Percentiles rank a stretch among this genome's conserved stretches.
Evolutionary conservation across 495 filamentous ascomycete species (phyloP).

Genomic region (Cercophora scortea): DNA sequence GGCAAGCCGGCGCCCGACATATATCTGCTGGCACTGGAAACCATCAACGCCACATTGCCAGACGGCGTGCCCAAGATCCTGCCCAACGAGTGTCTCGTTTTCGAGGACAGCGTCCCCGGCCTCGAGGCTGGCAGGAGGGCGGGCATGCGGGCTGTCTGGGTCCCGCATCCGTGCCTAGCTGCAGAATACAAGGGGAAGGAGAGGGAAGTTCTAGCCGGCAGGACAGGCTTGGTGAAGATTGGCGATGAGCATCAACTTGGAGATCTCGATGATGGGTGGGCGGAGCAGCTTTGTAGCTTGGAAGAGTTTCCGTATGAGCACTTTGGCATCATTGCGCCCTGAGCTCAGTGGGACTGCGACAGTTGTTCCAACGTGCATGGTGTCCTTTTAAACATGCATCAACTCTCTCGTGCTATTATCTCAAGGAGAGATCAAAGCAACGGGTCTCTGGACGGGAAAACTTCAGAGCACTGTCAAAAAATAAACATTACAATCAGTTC

Average conservation of each 20-base stretch:
- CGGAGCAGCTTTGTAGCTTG: slow-evolving; percentile 44
- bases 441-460: too few relatives aligned
- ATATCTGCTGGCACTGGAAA: slow-evolving; percentile 68
- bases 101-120: slow-evolving; percentile 81
- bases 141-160: slow-evolving; percentile 85
- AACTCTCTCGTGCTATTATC: too few relatives aligned
- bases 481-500: too few relatives aligned
- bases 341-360: background rate
- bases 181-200: slow-evolving; percentile 60
- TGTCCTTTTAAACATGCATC: too few relatives aligned
- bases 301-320: slow-evolving; percentile 59
- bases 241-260: slow-evolving; percentile 29
- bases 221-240: slow-evolving; percentile 51
- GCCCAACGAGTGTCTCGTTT: slow-evolving; percentile 78
- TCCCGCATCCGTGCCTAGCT: slow-evolving; percentile 64
- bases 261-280: slow-evolving; percentile 56
- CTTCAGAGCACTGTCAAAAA: too few relatives aligned
- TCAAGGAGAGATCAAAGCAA: too few relatives aligned
- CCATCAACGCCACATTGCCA: slow-evolving; percentile 57
- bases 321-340: slow-evolving; percentile 15
- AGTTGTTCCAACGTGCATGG: too few relatives aligned
- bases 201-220: slow-evolving; percentile 68
- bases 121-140: slow-evolving; percentile 78
- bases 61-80: slow-evolving; percentile 13
- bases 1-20: slow-evolving; percentile 89